Conservation (phyloP, 2,329 filamentous ascomycete species). For the Acrocalymma vagum region DNA sequence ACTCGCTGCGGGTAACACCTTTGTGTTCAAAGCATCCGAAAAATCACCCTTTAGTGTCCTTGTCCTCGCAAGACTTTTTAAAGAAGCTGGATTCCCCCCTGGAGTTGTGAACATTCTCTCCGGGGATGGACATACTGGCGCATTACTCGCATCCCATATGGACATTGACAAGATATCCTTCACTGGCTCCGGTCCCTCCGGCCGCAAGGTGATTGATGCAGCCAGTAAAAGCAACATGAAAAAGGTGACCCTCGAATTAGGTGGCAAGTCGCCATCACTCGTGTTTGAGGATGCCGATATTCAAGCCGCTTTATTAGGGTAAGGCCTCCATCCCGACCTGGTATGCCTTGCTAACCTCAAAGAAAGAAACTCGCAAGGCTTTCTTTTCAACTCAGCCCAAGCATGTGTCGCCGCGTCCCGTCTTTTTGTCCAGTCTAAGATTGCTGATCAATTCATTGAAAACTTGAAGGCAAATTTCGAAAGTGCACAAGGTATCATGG, state of each 20-base stretch:
- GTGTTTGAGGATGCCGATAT: conserved; percentile 60
- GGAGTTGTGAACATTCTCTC: conserved; percentile 50
- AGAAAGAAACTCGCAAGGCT: conserved; percentile 47
- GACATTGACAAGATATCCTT: conserved; percentile 53
- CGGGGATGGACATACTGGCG: conserved; percentile 41
- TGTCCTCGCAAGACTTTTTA: conserved; percentile 33
- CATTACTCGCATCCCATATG: conserved; percentile 50
- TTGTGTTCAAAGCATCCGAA: conserved; percentile 39
- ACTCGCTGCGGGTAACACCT: conserved; percentile 42
- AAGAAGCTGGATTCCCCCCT: conserved; percentile 47
- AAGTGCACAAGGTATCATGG: conserved; percentile 24
- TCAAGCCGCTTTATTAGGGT: conserved; percentile 48
- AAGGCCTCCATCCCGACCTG: neutral
- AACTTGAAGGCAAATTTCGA: conserved; percentile 33
- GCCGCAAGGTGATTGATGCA: conserved; percentile 45
- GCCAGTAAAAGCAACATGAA: conserved; percentile 39
- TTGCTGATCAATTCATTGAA: conserved; percentile 37
- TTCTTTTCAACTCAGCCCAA: conserved; percentile 36
- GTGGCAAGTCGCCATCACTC: conserved; percentile 57
- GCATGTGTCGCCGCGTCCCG: conserved; percentile 36
- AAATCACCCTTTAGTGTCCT: conserved; percentile 34
- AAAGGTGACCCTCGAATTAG: conserved; percentile 57
- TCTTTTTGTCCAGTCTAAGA: conserved; percentile 36
- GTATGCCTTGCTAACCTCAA: conserved; percentile 40
- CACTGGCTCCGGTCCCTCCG: conserved; percentile 48